A percentile compares a stretch with the other conserved stretches of the same genome.
phyloP scores from a whole-genome alignment of 2,329 filamentous ascomycete genomes.

The Aspergillus uvarum region DNA sequence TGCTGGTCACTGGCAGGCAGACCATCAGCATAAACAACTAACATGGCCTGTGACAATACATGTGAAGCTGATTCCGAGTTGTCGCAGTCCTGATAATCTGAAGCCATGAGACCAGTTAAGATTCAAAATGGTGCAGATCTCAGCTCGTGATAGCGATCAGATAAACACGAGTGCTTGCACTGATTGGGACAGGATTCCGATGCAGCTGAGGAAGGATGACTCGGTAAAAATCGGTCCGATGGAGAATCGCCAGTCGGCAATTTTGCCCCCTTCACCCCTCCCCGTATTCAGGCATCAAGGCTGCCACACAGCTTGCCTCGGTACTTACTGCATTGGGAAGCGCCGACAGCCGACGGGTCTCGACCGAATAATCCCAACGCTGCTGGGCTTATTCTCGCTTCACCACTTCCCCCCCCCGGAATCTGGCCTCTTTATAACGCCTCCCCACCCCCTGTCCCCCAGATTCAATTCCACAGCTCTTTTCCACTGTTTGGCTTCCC shows the following conservation, averaged over 20 bases:
- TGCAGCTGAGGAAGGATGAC: neutral
- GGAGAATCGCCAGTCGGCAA: neutral
- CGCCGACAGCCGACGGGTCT: neutral
- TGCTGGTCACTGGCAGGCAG: too few species aligned
- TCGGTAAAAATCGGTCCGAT: neutral
- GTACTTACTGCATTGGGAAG: slow-evolving; percentile 24
- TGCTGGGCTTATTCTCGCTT: neutral
- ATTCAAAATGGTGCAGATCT: too few species aligned
- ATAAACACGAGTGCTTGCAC: too few species aligned
- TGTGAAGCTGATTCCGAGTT: too few species aligned
- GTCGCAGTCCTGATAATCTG: too few species aligned
- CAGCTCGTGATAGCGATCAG: too few species aligned
- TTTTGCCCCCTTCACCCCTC: neutral
- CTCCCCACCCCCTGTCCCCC: neutral
- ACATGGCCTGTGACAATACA: too few species aligned
- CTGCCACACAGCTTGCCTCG: slow-evolving; percentile 15
- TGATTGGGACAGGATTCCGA: too few species aligned
- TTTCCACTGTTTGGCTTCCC: neutral
- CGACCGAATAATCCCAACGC: slow-evolving; percentile 1
- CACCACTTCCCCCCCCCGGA: slow-evolving; percentile 5
- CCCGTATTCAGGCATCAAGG: slow-evolving; percentile 9
- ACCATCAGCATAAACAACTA: too few species aligned
- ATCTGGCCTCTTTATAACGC: neutral
- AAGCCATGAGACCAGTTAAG: too few species aligned
- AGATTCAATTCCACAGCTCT: slow-evolving; percentile 5